These are phyloP conservation scores for Metschnikowia aberdeeniae DNA, from an alignment of 805 yeast genomes.

Conservation along the genomic window DNA sequence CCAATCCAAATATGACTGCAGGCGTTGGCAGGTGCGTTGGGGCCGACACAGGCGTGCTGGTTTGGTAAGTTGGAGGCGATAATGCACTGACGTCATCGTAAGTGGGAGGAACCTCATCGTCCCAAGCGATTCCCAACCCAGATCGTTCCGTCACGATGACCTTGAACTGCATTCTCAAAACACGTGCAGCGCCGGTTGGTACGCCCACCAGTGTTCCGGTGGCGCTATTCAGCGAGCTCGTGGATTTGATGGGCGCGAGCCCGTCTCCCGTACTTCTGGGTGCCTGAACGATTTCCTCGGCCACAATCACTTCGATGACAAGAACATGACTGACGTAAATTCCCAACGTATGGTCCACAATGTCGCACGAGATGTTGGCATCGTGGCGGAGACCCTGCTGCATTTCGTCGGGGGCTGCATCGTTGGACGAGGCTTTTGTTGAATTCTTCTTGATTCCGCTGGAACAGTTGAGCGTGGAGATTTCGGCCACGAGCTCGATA, in stretches of 20 bases:
- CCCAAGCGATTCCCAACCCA: slow-evolving; percentile 97
- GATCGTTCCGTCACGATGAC: slow-evolving; percentile 81
- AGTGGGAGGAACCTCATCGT: slow-evolving; percentile 97
- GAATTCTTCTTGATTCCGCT: slow-evolving; percentile 48
- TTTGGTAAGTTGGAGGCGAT: slow-evolving; percentile 81
- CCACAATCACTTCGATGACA: slow-evolving; percentile 86
- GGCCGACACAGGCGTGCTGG: slow-evolving; percentile 32
- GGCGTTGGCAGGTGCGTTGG: slow-evolving; percentile 31
- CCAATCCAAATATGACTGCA: slow-evolving; percentile 41
- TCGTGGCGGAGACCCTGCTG: slow-evolving; percentile 28
- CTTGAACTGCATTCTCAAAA: slow-evolving; percentile 90
- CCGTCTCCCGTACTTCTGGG: slow-evolving; percentile 7
- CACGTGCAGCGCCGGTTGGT: slow-evolving; percentile 94
- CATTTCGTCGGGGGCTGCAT: slow-evolving; percentile 22
- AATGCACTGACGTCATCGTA: slow-evolving; percentile 79
- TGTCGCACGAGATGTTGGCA: slow-evolving; percentile 70
- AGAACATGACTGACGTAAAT: slow-evolving; percentile 70
- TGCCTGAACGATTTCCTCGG: slow-evolving; percentile 64
- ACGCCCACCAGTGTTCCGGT: slow-evolving; percentile 43
- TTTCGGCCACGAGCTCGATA: slow-evolving; percentile 73
- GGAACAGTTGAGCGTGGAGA: slow-evolving; percentile 54
- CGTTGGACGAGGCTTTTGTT: slow-evolving; percentile 41
- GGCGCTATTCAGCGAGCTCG: slow-evolving; percentile 14
- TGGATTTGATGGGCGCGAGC: slow-evolving; percentile 26
- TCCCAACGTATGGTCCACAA: slow-evolving; percentile 78